Conservation (phyloP, 208 protist genomes). For the Trypanosomatidae sp. region DNA sequence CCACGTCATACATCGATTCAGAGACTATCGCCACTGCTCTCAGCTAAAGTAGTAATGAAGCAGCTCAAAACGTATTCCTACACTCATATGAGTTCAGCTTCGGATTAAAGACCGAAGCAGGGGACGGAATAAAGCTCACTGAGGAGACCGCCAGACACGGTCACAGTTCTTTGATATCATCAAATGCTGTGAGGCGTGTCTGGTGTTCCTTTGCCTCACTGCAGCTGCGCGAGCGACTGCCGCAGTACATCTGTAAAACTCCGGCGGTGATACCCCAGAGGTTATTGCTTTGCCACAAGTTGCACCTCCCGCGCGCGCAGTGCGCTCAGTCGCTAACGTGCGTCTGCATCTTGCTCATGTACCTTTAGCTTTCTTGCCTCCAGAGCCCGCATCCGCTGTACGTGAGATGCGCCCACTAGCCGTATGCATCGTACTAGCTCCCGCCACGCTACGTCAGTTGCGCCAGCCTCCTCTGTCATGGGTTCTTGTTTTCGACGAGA, state of each 20-base stretch:
- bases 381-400: constrained; percentile 26
- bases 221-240: constrained; percentile 30
- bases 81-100: neutral
- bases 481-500: neutral
- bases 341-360: constrained; percentile 13
- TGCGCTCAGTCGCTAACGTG: constrained; percentile 21
- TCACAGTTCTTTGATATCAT: neutral
- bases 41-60: neutral
- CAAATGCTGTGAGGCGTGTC: neutral
- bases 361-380: constrained; percentile 26
- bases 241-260: constrained; percentile 21
- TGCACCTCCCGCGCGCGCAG: constrained; percentile 32
- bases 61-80: neutral
- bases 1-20: neutral
- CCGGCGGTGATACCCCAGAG: constrained; percentile 25
- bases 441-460: constrained; percentile 10
- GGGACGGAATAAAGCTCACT: neutral
- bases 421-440: constrained; percentile 16
- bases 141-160: neutral
- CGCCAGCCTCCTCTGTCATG: constrained; percentile 11
- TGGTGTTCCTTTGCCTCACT: constrained; percentile 29
- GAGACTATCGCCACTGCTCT: neutral
- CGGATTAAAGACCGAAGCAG: neutral
- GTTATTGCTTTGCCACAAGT: constrained; percentile 21
- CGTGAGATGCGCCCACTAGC: constrained; percentile 29